These are phyloP conservation scores for Uronychia setigera DNA, from an alignment of 73 alveolate species.

Conservation along the genomic window DNA sequence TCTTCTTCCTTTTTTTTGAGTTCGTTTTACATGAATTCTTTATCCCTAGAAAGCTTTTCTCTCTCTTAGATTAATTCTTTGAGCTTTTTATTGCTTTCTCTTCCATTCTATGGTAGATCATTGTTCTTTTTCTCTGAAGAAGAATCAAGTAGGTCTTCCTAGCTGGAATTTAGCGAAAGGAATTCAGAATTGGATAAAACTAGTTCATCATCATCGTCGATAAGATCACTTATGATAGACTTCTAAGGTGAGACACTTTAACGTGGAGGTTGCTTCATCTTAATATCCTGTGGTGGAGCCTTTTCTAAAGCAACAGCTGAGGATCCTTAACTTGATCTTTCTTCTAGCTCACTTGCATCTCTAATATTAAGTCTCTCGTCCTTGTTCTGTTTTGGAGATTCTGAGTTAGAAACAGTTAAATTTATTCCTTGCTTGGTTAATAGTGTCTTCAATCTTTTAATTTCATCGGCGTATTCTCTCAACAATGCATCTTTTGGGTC, in stretches of 20 bases:
- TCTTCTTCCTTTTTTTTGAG: slow-evolving; percentile 57
- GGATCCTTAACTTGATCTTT: slow-evolving; percentile 11
- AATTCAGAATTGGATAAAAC: slow-evolving; percentile 35
- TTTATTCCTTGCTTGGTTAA: slow-evolving; percentile 23
- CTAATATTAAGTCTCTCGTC: slow-evolving; percentile 17
- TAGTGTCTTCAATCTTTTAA: slow-evolving; percentile 55
- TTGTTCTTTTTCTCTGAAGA: background rate
- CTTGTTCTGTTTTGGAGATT: background rate
- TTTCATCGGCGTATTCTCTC: slow-evolving; percentile 85
- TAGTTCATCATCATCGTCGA: slow-evolving; percentile 42
- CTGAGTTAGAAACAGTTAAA: background rate
- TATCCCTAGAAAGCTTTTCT: slow-evolving; percentile 32
- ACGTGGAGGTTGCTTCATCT: background rate
- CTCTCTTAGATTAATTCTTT: slow-evolving; percentile 56
- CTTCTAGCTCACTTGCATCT: slow-evolving; percentile 21
- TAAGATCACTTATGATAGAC: background rate
- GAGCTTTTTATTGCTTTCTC: slow-evolving; percentile 6
- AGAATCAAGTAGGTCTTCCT: background rate
- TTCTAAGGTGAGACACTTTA: slow-evolving; percentile 9
- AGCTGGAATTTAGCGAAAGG: slow-evolving; percentile 8
- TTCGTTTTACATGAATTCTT: slow-evolving; percentile 32
- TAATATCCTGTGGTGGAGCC: background rate
- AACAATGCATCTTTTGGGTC: slow-evolving; percentile 88
- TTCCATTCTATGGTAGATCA: background rate
- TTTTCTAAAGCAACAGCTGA: background rate